Evolutionary conservation across 2,329 filamentous ascomycete genomes (phyloP).

Genomic region (Colletotrichum navitas): DNA sequence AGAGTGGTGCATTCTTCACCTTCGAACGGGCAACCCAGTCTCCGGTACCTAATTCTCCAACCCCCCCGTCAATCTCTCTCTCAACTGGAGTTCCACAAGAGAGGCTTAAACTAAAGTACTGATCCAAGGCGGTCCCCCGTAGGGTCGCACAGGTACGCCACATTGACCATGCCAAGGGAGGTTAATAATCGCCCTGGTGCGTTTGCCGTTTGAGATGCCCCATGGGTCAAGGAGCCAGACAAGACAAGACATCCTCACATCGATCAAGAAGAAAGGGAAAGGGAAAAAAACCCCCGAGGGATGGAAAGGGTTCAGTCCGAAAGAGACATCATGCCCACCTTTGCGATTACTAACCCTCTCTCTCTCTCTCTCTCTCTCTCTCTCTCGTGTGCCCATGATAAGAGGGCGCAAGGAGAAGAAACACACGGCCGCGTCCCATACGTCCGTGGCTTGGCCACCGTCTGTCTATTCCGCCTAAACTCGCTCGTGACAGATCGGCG

Average conservation of each 20-base stretch:
- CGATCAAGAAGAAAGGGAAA: not conserved
- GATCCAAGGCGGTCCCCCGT: too few relatives aligned
- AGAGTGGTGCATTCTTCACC: conserved; percentile 12
- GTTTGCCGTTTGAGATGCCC: conserved; percentile 29
- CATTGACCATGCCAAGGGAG: too few relatives aligned
- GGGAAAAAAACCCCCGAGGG: too few relatives aligned
- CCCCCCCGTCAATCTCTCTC: not conserved
- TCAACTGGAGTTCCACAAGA: conserved; percentile 12
- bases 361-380: too few relatives aligned
- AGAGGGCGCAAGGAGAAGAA: not conserved
- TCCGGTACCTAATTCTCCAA: not conserved
- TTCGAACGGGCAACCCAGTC: conserved; percentile 23
- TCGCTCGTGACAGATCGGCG: conserved; percentile 14
- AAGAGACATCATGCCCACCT: conserved; percentile 11
- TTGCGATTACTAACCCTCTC: conserved; percentile 4
- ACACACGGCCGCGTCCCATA: not conserved
- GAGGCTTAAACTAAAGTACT: too few relatives aligned
- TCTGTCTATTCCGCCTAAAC: not conserved
- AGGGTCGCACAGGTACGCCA: too few relatives aligned
- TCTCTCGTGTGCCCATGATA: too few relatives aligned
- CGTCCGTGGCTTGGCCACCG: conserved; percentile 10
- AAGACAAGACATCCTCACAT: not conserved
- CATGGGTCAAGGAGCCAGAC: conserved; percentile 33
- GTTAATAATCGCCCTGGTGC: conserved; percentile 32
- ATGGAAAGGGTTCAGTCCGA: not conserved